Evolutionary conservation across 2,329 filamentous ascomycete genomes (phyloP).

Genomic region (Nemania sp.): DNA sequence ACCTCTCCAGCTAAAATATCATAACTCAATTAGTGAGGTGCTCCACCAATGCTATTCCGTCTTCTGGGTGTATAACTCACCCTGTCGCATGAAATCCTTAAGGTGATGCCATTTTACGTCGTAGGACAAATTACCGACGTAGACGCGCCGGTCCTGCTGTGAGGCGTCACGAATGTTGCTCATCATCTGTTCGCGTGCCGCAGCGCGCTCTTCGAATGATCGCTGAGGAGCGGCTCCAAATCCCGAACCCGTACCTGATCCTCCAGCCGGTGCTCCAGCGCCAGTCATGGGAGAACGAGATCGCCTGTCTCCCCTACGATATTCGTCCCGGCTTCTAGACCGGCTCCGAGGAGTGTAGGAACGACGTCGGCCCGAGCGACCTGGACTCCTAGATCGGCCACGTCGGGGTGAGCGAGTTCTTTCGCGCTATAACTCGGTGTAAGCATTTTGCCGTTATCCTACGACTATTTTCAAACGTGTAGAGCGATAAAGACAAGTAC

Average conservation of each 20-base stretch:
- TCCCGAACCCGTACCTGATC: slow-evolving; percentile 72
- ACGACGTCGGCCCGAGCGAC: slow-evolving; percentile 74
- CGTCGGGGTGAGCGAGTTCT: slow-evolving; percentile 82
- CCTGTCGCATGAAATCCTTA: slow-evolving; percentile 99
- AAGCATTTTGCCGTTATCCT: slow-evolving; percentile 46
- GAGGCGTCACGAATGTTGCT: slow-evolving; percentile 91
- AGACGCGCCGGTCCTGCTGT: slow-evolving; percentile 98
- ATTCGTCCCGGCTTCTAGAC: slow-evolving; percentile 82
- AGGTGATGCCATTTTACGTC: slow-evolving; percentile 99
- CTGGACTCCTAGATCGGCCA: slow-evolving; percentile 85
- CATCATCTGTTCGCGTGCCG: slow-evolving; percentile 95
- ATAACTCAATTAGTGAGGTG: slow-evolving; percentile 54
- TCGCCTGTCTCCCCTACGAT: slow-evolving; percentile 78
- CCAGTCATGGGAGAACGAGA: slow-evolving; percentile 90
- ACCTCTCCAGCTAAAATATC: slow-evolving; percentile 89
- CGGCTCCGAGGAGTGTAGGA: slow-evolving; percentile 84
- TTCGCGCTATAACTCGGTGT: slow-evolving; percentile 74
- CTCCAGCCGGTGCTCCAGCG: slow-evolving; percentile 75
- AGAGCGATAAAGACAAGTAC: slow-evolving; percentile 26
- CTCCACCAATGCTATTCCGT: slow-evolving; percentile 43
- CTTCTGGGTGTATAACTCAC: slow-evolving; percentile 66
- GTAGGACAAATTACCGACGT: slow-evolving; percentile 98
- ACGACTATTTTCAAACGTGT: slow-evolving; percentile 17
- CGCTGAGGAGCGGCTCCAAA: slow-evolving; percentile 77
- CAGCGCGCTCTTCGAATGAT: slow-evolving; percentile 84